phyloP scores from a whole-genome alignment of 2,329 filamentous ascomycete genomes.

The Nigrospora sphaerica region DNA sequence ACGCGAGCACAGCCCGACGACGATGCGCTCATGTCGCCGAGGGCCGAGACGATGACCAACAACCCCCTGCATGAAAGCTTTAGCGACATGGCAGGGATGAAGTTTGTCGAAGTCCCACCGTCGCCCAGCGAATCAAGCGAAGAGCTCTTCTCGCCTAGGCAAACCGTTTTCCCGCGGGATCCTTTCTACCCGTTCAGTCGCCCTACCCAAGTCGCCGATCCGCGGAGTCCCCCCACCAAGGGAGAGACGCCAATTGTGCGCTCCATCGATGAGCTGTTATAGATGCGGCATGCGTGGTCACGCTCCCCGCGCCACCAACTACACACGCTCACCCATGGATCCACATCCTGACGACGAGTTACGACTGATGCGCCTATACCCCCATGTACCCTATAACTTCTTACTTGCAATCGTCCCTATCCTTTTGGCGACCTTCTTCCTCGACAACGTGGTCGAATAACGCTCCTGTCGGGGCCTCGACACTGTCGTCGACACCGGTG shows the following conservation, averaged over 20 bases:
- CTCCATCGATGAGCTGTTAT: conserved; percentile 73
- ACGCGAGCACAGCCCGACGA: conserved; percentile 31
- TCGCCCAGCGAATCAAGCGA: conserved; percentile 44
- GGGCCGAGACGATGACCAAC: conserved; percentile 65
- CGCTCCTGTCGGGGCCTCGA: too few species aligned
- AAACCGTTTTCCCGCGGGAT: conserved; percentile 46
- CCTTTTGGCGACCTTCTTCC: too few species aligned
- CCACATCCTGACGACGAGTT: too few species aligned
- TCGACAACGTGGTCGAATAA: too few species aligned
- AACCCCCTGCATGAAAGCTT: conserved; percentile 52
- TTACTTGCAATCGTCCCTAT: too few species aligned
- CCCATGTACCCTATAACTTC: too few species aligned
- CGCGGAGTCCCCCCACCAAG: conserved; percentile 66
- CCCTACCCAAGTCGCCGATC: conserved; percentile 50
- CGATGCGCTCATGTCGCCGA: conserved; percentile 61
- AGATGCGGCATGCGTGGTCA: conserved; percentile 16
- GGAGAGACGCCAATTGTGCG: conserved; percentile 69
- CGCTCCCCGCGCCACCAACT: neutral
- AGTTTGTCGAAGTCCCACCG: conserved; percentile 44
- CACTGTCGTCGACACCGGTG: too few species aligned
- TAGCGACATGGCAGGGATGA: conserved; percentile 37
- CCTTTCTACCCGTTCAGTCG: conserved; percentile 44
- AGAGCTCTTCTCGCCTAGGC: conserved; percentile 45
- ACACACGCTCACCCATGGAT: neutral
- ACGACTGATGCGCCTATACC: too few species aligned